phyloP scores from a whole-genome alignment of 305 asterid species.

The Fraxinus angustifolia region DNA sequence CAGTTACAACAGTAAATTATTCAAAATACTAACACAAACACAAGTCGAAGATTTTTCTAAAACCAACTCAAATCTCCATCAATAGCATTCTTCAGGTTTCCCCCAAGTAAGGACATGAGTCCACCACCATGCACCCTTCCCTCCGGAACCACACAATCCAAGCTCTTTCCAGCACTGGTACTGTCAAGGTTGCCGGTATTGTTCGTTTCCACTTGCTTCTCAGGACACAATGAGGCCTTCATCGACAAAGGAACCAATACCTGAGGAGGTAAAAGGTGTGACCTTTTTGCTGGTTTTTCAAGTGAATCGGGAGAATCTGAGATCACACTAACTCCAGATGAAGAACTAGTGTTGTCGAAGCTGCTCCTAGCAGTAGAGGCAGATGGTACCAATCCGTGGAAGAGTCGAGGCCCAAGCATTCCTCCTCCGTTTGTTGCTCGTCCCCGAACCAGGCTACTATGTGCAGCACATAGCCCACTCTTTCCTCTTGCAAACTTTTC shows the following conservation, averaged over 20 bases:
- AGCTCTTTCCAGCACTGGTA: slow-evolving; percentile 9
- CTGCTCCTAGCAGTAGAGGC: slow-evolving; percentile 20
- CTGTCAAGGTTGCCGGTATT: neutral
- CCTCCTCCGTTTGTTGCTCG: slow-evolving; percentile 28
- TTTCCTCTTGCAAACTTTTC: slow-evolving; percentile 19
- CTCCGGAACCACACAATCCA: slow-evolving; percentile 10
- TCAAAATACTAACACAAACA: neutral
- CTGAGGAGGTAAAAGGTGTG: slow-evolving; percentile 40
- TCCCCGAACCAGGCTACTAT: slow-evolving; percentile 38
- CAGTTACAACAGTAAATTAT: neutral
- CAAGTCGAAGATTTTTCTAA: neutral
- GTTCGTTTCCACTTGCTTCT: slow-evolving; percentile 24
- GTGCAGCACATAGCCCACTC: slow-evolving; percentile 20
- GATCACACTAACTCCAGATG: slow-evolving; percentile 26
- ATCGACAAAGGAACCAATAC: slow-evolving; percentile 45
- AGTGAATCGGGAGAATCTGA: slow-evolving; percentile 30
- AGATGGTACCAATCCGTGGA: slow-evolving; percentile 35
- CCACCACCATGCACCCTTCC: slow-evolving; percentile 38
- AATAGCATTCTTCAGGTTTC: slow-evolving; percentile 35
- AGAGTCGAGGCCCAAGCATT: slow-evolving; percentile 44
- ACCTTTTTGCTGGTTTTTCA: slow-evolving; percentile 7
- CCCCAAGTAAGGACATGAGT: slow-evolving; percentile 45
- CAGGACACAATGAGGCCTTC: slow-evolving; percentile 33
- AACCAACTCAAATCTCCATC: slow-evolving; percentile 17
- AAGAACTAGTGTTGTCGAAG: slow-evolving; percentile 21